A percentile compares a stretch with the other conserved stretches of the same genome.
Conservation (phyloP, 2,329 filamentous ascomycete genomes). For the Triangularia setosa region DNA sequence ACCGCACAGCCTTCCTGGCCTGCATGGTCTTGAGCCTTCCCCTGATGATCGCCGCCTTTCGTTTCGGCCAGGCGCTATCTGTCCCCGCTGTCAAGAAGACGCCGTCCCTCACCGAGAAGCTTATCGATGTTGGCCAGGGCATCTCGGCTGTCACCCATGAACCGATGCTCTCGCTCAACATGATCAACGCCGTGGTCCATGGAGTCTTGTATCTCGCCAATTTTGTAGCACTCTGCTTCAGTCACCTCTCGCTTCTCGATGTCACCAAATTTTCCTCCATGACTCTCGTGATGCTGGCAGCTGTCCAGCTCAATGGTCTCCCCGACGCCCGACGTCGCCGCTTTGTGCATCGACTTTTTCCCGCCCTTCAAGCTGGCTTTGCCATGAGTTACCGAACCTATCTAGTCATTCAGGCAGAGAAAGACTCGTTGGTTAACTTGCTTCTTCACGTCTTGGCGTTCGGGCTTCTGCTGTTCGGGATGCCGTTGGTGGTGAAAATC, state of each 20-base stretch:
- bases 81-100: not conserved
- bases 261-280: not conserved
- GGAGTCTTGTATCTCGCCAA: not conserved
- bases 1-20: slow-evolving; percentile 7
- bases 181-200: not conserved
- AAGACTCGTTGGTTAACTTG: not conserved
- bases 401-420: not conserved
- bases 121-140: not conserved
- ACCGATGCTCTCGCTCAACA: not conserved
- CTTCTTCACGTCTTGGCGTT: not conserved
- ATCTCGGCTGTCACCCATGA: not conserved
- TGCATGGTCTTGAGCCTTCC: slow-evolving; percentile 15
- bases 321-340: not conserved
- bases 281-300: not conserved
- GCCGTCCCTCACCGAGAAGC: not conserved
- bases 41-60: slow-evolving; percentile 7
- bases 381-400: not conserved
- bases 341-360: not conserved
- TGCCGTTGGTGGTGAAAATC: not conserved
- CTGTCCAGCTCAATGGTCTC: not conserved
- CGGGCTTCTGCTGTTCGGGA: not conserved
- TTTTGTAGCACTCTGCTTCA: not conserved
- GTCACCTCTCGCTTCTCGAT: not conserved
- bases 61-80: slow-evolving; percentile 8
- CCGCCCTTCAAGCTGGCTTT: not conserved